phyloP scores from a whole-genome alignment of 306 rosid genomes.

The Pterocarpus santalinus region DNA sequence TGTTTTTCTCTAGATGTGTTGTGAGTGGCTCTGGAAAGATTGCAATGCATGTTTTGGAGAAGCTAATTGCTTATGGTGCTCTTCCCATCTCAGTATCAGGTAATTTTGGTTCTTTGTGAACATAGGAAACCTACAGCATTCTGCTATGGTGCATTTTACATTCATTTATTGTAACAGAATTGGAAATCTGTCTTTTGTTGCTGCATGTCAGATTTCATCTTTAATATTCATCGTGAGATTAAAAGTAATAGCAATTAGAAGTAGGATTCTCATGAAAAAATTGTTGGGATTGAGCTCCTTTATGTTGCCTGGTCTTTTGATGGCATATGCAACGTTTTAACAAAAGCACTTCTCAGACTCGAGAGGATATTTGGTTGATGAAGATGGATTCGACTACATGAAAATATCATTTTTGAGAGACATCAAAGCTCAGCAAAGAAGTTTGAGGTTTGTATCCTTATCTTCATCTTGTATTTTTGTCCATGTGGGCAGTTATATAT shows the following conservation, averaged over 20 bases:
- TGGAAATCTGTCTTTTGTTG: conserved; percentile 1
- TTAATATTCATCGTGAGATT: conserved; percentile 1
- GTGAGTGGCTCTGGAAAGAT: conserved; percentile 91
- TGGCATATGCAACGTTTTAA: conserved; percentile 7
- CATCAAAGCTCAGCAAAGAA: conserved; percentile 81
- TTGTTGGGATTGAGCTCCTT: conserved; percentile 17
- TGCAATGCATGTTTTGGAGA: conserved; percentile 91
- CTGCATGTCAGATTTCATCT: conserved; percentile 19
- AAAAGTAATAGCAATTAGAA: not conserved
- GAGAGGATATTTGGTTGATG: conserved; percentile 86
- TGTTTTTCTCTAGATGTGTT: conserved; percentile 66
- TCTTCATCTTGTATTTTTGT: conserved; percentile 13
- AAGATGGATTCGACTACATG: conserved; percentile 86
- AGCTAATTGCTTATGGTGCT: conserved; percentile 86
- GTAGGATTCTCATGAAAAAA: not conserved
- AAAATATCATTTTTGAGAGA: conserved; percentile 82
- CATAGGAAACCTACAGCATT: conserved; percentile 36
- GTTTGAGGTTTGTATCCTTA: conserved; percentile 68
- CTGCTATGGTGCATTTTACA: conserved; percentile 17
- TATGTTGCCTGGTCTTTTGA: conserved; percentile 12
- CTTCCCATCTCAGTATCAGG: conserved; percentile 84
- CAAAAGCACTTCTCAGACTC: conserved; percentile 65
- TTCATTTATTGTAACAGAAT: conserved; percentile 18
- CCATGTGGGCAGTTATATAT: conserved; percentile 11
- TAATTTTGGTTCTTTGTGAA: conserved; percentile 45